Conservation (phyloP, 345 rosid genomes). For the Populus simonii region DNA sequence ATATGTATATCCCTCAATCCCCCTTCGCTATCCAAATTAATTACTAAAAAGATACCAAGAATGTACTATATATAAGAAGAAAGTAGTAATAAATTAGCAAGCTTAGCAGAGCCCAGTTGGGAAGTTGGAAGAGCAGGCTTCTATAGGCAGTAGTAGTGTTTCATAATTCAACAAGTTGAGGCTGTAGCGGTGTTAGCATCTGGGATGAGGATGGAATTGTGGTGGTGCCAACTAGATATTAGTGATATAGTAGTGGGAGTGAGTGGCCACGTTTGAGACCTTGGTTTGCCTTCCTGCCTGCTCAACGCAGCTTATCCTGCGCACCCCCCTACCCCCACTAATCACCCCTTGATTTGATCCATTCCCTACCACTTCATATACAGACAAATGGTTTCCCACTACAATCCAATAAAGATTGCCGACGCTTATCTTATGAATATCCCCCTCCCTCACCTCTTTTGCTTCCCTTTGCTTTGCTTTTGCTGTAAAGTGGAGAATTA, state of each 20-base stretch:
- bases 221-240: neutral
- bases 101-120: too few relatives aligned
- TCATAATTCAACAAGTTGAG: too few relatives aligned
- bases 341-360: neutral
- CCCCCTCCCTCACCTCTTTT: too few relatives aligned
- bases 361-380: neutral
- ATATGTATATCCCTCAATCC: neutral
- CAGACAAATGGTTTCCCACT: constrained; percentile 3
- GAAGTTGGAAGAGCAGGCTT: too few relatives aligned
- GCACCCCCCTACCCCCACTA: constrained; percentile 6
- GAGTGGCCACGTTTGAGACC: neutral
- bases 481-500: too few relatives aligned
- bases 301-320: constrained; percentile 10
- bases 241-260: neutral
- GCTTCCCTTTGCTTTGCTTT: too few relatives aligned
- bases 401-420: neutral
- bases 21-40: neutral
- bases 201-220: too few relatives aligned
- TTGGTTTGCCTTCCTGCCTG: neutral
- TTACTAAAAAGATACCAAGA: neutral
- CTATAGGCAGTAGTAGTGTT: too few relatives aligned
- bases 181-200: too few relatives aligned
- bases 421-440: too few relatives aligned
- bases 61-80: neutral
- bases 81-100: too few relatives aligned